phyloP scores from a whole-genome alignment of 805 yeast genomes.

The Nakazawaea holstii region DNA sequence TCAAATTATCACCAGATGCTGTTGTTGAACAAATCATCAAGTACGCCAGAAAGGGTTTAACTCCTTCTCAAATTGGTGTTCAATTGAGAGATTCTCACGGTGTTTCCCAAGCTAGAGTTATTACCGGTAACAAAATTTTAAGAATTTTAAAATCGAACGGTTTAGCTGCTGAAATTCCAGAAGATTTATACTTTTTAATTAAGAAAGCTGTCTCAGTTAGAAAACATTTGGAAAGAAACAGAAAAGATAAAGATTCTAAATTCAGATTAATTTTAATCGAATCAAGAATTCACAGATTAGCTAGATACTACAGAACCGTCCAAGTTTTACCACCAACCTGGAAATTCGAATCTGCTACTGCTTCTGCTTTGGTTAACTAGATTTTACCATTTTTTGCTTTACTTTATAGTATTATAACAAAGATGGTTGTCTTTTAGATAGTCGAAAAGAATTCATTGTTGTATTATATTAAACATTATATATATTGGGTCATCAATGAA shows the following conservation, averaged over 20 bases:
- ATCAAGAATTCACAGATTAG: slow-evolving; percentile 99
- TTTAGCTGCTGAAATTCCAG: slow-evolving; percentile 99
- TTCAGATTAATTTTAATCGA: slow-evolving; percentile 99
- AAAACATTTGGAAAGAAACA: slow-evolving; percentile 99
- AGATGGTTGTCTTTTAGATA: background rate
- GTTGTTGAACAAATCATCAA: slow-evolving; percentile 98
- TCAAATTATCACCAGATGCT: slow-evolving; percentile 92
- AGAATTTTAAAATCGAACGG: slow-evolving; percentile 99
- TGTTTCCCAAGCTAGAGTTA: slow-evolving; percentile 94
- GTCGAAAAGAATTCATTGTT: too few species aligned
- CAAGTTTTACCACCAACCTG: slow-evolving; percentile 99
- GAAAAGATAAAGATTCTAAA: slow-evolving; percentile 99
- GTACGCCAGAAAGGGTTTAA: slow-evolving; percentile 99
- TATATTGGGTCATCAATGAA: background rate
- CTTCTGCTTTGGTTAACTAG: slow-evolving; percentile 99
- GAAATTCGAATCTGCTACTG: slow-evolving; percentile 99
- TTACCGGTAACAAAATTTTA: slow-evolving; percentile 98
- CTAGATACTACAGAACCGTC: slow-evolving; percentile 99
- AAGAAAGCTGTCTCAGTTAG: slow-evolving; percentile 99
- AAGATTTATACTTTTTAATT: slow-evolving; percentile 97
- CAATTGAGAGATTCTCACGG: slow-evolving; percentile 99
- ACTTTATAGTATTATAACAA: slow-evolving; percentile 15
- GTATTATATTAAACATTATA: too few species aligned
- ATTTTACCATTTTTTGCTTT: slow-evolving; percentile 21
- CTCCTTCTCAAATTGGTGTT: slow-evolving; percentile 99